These are phyloP conservation scores for Penicillium italicum DNA, from an alignment of 2,329 filamentous ascomycete genomes.

Conservation along the genomic window DNA sequence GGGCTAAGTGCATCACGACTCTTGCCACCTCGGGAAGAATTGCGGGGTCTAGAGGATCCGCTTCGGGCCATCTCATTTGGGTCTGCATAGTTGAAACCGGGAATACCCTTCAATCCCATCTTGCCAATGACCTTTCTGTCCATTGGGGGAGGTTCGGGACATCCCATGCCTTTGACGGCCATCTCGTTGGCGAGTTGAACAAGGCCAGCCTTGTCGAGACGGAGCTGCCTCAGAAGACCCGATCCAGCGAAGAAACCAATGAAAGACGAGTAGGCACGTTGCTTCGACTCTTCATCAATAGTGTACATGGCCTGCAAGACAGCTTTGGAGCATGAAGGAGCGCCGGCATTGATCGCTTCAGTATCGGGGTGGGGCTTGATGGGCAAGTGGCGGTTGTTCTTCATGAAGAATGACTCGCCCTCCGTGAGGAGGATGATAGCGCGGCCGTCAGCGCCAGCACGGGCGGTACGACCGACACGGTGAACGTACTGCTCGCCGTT, in stretches of 20 bases:
- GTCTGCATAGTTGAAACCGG: slow-evolving; percentile 33
- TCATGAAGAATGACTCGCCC: slow-evolving; percentile 52
- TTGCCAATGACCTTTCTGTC: slow-evolving; percentile 39
- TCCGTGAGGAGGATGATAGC: slow-evolving; percentile 53
- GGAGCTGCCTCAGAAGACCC: slow-evolving; percentile 30
- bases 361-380: slow-evolving; percentile 49
- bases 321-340: slow-evolving; percentile 30
- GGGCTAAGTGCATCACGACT: slow-evolving; percentile 25
- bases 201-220: slow-evolving; percentile 33
- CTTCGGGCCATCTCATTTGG: slow-evolving; percentile 13
- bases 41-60: slow-evolving; percentile 10
- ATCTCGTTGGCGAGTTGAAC: slow-evolving; percentile 38
- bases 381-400: slow-evolving; percentile 48
- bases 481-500: slow-evolving; percentile 51
- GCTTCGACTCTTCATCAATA: slow-evolving; percentile 33
- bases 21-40: slow-evolving; percentile 15
- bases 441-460: slow-evolving; percentile 52
- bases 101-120: slow-evolving; percentile 40
- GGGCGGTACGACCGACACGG: slow-evolving; percentile 61
- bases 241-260: slow-evolving; percentile 38
- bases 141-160: slow-evolving; percentile 37
- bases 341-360: slow-evolving; percentile 37
- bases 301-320: slow-evolving; percentile 30
- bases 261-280: slow-evolving; percentile 38
- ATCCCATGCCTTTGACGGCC: slow-evolving; percentile 37